Base-by-base conservation (phyloP, 495 filamentous ascomycete species). In the Rostrohypoxylon terebratum region DNA sequence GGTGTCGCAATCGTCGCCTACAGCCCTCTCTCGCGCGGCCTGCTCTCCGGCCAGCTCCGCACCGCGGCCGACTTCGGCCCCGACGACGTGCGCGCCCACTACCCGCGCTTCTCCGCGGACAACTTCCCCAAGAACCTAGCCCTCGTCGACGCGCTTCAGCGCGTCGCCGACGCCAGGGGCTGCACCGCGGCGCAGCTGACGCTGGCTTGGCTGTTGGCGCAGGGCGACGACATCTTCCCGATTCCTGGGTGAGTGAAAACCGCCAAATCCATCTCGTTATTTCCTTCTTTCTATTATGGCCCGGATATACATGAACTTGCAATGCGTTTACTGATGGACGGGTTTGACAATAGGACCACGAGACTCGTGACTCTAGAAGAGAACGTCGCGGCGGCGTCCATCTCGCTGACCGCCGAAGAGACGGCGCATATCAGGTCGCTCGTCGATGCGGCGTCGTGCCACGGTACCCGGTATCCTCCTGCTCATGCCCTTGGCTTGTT, bases 1-100 rank as follows among this genome's bases (percentile, higher is more conserved):
- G 90, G 88, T 16, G 78, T 90, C 13, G 80, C 88, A 0, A 78
- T 89, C 11, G 83, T 92, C 0, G 88, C 88, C 0, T 91, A 89
- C 77, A 85, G 81, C 16, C 90, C 91, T 0, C 80, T 92, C 4
- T 89, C 89, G 1, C 85, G 81, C 3, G 90, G 90, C 13, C 76
- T 91, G 14, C 73, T 92, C 25, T 85, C 83, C 1, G 88, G 87
- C 4, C 60, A 80, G 2, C 81, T 86, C 76, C 75, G 76, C 36
- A 81, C 77, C 3, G 75, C 57, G 0, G 79, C 77, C 10, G 87
- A 89, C 60, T 79, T 90, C 68, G 73, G 72, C 8, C 79, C 78
- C 1, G 64, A 60, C 0, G 86, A 88, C 69, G 78, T 82, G n/a
- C 81, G 86, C 0, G 50, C 51, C 4, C 2, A 48, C 11, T 70